A percentile compares a stretch with the other conserved stretches of the same genome.
Evolutionary conservation across 2,329 filamentous ascomycete genomes (phyloP).

Genomic region (Calcarisporium arbuscula): DNA sequence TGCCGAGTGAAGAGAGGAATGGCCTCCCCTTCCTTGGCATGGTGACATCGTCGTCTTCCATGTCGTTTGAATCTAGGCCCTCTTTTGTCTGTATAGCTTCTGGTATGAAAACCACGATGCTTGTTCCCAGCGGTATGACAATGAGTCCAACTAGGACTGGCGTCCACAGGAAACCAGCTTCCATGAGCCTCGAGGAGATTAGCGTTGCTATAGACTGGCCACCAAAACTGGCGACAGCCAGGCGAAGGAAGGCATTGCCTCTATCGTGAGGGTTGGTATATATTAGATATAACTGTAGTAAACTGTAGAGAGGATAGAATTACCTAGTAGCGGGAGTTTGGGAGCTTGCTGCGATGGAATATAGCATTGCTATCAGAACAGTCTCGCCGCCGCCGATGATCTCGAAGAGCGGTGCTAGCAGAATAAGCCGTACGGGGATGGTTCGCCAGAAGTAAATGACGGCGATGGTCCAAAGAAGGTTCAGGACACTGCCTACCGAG

Average conservation of each 20-base stretch:
- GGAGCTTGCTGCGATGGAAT: constrained; percentile 8
- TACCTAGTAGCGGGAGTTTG: constrained; percentile 7
- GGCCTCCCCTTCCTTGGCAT: background rate
- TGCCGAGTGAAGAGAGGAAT: background rate
- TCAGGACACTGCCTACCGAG: constrained; percentile 4
- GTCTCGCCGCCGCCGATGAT: constrained; percentile 7
- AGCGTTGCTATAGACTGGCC: constrained; percentile 1
- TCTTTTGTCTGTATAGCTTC: background rate
- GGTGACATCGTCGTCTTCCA: background rate
- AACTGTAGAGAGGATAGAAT: background rate
- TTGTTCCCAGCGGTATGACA: background rate
- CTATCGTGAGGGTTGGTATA: background rate
- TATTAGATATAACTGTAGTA: background rate
- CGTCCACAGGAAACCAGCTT: background rate
- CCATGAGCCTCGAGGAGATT: constrained; percentile 6
- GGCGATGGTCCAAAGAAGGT: constrained; percentile 5
- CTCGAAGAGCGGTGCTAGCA: constrained; percentile 5
- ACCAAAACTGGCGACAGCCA: constrained; percentile 1
- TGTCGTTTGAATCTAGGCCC: background rate
- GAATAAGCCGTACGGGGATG: constrained; percentile 6
- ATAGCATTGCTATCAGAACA: constrained; percentile 9
- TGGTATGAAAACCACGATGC: background rate
- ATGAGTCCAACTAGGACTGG: background rate
- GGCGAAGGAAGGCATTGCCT: constrained; percentile 4
- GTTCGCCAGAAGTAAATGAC: background rate